A percentile compares a stretch with the other conserved stretches of the same genome.
Evolutionary conservation across 2,329 filamentous ascomycete species (phyloP).

Genomic region (Triangularia verruculosa): DNA sequence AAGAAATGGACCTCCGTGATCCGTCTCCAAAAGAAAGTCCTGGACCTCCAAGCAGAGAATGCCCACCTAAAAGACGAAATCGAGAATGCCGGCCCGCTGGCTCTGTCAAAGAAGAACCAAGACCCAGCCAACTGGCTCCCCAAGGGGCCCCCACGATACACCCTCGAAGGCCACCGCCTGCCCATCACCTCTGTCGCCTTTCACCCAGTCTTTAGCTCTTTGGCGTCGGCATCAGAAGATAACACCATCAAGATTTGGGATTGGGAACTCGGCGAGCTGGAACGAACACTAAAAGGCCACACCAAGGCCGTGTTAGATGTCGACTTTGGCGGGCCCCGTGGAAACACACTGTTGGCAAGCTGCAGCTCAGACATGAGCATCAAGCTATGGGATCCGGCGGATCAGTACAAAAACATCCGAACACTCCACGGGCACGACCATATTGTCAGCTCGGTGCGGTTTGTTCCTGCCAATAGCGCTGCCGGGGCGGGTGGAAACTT

Average conservation of each 20-base stretch:
- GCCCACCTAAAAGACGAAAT: conserved; percentile 74
- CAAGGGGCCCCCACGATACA: conserved; percentile 74
- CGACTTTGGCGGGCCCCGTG: conserved; percentile 77
- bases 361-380: conserved; percentile 89
- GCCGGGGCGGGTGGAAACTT: conserved; percentile 63
- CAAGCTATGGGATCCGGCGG: conserved; percentile 88
- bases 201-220: conserved; percentile 83
- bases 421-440: conserved; percentile 93
- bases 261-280: conserved; percentile 88
- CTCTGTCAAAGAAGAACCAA: conserved; percentile 50
- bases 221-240: conserved; percentile 91
- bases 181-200: conserved; percentile 89
- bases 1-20: conserved; percentile 99
- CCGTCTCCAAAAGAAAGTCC: conserved; percentile 92
- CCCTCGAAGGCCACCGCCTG: conserved; percentile 76
- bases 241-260: conserved; percentile 96
- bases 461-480: conserved; percentile 62
- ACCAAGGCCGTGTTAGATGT: conserved; percentile 84
- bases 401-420: conserved; percentile 92
- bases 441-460: conserved; percentile 81
- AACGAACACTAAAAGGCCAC: conserved; percentile 87
- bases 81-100: conserved; percentile 72
- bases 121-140: conserved; percentile 86
- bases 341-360: conserved; percentile 71
- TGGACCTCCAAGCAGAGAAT: conserved; percentile 81